A percentile compares a stretch with the other conserved stretches of the same genome.
These are phyloP conservation scores for Wakefieldia striispora DNA, from an alignment of 768 basidiomycete genomes.

Conservation along the genomic window DNA sequence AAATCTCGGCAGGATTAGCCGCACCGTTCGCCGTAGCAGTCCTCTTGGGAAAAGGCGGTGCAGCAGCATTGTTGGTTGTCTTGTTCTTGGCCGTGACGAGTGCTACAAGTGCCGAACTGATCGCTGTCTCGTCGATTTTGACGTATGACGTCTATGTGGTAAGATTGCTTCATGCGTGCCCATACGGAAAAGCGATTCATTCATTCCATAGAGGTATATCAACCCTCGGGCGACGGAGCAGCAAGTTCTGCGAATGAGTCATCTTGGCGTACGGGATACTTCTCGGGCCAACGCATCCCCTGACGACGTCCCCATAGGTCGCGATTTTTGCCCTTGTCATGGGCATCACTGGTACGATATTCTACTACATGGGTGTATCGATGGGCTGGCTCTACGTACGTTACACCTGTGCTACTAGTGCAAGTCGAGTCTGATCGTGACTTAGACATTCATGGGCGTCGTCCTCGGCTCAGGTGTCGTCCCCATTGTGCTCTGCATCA, in stretches of 20 bases:
- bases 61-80: slow-evolving; percentile 72
- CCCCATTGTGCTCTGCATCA: slow-evolving; percentile 82
- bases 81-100: slow-evolving; percentile 87
- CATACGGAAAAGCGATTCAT: neutral
- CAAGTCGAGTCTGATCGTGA: neutral
- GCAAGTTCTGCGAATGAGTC: slow-evolving; percentile 69
- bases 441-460: slow-evolving; percentile 83
- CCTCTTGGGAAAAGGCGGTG: slow-evolving; percentile 77
- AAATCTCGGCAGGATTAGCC: slow-evolving; percentile 85
- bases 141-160: slow-evolving; percentile 88
- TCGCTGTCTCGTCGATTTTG: slow-evolving; percentile 81
- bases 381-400: slow-evolving; percentile 92
- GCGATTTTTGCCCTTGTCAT: slow-evolving; percentile 71
- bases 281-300: neutral
- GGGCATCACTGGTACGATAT: slow-evolving; percentile 80
- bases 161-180: too few relatives aligned
- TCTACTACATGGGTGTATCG: slow-evolving; percentile 87
- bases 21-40: slow-evolving; percentile 82
- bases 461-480: slow-evolving; percentile 83
- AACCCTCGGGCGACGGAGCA: slow-evolving; percentile 77
- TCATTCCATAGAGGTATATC: slow-evolving; percentile 57
- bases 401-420: slow-evolving; percentile 5
- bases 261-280: slow-evolving; percentile 52
- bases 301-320: slow-evolving; percentile 41
- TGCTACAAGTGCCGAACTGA: slow-evolving; percentile 86